phyloP scores from a whole-genome alignment of 2,329 filamentous ascomycete species.

The Paracorniculantispora psalliotae region DNA sequence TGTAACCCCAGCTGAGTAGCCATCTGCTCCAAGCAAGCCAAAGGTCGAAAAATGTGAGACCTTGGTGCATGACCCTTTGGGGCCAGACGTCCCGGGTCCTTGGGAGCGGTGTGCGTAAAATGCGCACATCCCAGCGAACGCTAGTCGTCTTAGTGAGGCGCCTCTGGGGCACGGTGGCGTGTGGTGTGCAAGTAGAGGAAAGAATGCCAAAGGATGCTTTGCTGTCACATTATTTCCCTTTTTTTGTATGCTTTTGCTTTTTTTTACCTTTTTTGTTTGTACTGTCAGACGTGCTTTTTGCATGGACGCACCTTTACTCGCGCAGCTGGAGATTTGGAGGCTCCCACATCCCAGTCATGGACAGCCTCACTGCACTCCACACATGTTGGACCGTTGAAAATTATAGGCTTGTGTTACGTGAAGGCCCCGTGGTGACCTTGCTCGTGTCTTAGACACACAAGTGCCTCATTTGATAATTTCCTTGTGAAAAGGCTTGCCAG shows the following conservation, averaged over 20 bases:
- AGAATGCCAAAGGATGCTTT: neutral
- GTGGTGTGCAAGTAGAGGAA: neutral
- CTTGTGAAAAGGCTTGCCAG: neutral
- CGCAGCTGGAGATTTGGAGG: neutral
- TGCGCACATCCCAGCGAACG: neutral
- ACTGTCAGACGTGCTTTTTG: neutral
- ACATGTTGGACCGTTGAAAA: neutral
- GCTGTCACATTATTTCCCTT: neutral
- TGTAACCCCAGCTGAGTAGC: neutral
- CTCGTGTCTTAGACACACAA: neutral
- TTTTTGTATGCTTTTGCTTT: neutral
- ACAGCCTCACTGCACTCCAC: neutral
- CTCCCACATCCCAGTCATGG: neutral
- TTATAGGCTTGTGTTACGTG: neutral
- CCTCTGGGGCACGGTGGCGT: neutral
- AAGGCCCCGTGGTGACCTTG: neutral
- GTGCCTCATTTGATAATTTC: neutral
- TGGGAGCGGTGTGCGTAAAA: slow-evolving; percentile 15
- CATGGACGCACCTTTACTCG: neutral
- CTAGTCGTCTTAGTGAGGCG: neutral
- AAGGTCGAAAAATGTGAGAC: neutral
- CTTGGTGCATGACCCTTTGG: neutral
- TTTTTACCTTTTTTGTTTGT: neutral
- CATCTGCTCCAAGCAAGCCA: neutral
- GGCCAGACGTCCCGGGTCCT: slow-evolving; percentile 5